phyloP scores from a whole-genome alignment of 305 asterid species.

The Solanum hybrid region DNA sequence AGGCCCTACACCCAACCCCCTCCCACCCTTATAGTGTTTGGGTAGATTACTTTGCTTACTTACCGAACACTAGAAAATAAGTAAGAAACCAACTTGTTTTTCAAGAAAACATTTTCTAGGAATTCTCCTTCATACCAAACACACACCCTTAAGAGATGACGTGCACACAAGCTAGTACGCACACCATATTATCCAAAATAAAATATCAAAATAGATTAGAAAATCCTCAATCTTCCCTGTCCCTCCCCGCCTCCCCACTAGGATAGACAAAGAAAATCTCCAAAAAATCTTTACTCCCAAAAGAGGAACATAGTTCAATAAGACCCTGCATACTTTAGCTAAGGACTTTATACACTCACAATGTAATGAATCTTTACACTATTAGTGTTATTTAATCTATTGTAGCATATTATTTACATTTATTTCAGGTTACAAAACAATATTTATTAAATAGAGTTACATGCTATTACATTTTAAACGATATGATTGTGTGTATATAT shows the following conservation, averaged over 20 bases:
- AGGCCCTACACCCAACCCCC: neutral
- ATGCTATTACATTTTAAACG: neutral
- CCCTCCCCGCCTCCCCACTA: neutral
- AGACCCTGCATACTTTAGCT: conserved; percentile 12
- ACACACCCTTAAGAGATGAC: neutral
- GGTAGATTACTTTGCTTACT: neutral
- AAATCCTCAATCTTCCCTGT: neutral
- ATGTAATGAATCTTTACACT: neutral
- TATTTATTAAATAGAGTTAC: neutral
- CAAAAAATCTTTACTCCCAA: neutral
- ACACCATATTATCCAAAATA: neutral
- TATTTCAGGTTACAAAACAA: neutral
- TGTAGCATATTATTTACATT: too few species aligned
- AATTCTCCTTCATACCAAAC: neutral
- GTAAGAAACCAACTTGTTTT: neutral
- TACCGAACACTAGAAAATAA: neutral
- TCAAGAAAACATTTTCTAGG: neutral
- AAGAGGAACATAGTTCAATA: conserved; percentile 8
- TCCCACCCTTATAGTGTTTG: neutral
- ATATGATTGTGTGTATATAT: neutral
- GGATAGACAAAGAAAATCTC: neutral
- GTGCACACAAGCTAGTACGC: neutral
- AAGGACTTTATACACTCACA: neutral
- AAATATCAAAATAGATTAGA: neutral
- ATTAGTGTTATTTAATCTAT: neutral